Percentiles rank a stretch among this genome's conserved stretches.
Conservation (phyloP, 1,139 yeast genomes). For the Yamadazyma mexicana region DNA sequence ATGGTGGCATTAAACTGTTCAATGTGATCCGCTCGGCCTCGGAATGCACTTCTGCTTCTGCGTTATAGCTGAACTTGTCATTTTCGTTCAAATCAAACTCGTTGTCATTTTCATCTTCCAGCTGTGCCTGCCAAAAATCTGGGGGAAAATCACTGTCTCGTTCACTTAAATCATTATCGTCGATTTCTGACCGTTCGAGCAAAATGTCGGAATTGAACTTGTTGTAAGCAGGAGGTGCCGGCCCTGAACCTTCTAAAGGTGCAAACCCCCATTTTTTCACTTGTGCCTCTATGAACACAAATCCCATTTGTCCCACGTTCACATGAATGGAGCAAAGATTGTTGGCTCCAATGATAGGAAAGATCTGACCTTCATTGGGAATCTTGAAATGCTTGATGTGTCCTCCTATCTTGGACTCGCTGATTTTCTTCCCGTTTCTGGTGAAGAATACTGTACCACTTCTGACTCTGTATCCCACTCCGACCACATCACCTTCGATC, state of each 20-base stretch:
- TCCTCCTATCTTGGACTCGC: constrained; percentile 69
- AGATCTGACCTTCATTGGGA: constrained; percentile 41
- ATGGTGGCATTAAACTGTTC: constrained; percentile 31
- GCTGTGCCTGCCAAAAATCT: constrained; percentile 47
- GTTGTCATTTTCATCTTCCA: constrained; percentile 14
- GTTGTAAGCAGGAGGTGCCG: constrained; percentile 62
- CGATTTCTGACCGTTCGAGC: constrained; percentile 55
- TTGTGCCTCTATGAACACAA: constrained; percentile 58
- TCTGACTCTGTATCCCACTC: constrained; percentile 62
- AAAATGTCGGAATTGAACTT: constrained; percentile 55
- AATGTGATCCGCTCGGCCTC: constrained; percentile 43
- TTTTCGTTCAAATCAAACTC: constrained; percentile 12
- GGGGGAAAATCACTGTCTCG: constrained; percentile 57
- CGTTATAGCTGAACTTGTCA: constrained; percentile 44
- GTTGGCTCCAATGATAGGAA: constrained; percentile 55
- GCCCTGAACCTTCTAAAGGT: constrained; percentile 58
- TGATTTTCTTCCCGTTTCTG: constrained; percentile 65
- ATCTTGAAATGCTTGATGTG: constrained; percentile 52
- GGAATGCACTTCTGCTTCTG: constrained; percentile 35
- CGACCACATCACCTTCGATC: constrained; percentile 63
- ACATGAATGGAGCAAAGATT: constrained; percentile 54
- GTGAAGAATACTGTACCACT: constrained; percentile 68
- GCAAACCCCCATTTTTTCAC: constrained; percentile 69
- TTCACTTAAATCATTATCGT: constrained; percentile 46
- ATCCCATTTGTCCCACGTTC: constrained; percentile 58